phyloP scores from a whole-genome alignment of 208 protist genomes.

The Wallacemonas rigidus region DNA sequence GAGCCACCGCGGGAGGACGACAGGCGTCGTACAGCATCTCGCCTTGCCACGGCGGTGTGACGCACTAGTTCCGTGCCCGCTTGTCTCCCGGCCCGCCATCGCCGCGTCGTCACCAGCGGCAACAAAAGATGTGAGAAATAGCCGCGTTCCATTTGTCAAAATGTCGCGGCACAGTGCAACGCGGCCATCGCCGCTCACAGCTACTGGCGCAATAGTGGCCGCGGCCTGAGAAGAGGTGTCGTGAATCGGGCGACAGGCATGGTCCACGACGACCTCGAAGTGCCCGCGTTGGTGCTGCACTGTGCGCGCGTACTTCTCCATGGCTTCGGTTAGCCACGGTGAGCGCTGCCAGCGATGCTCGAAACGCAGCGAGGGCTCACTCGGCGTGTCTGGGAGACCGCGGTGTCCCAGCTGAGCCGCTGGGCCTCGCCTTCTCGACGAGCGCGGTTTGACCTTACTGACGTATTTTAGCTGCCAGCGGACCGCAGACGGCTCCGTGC shows the following conservation, averaged over 20 bases:
- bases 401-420: no score
- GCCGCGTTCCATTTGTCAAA: neutral
- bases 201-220: neutral
- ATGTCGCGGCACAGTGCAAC: slow-evolving; percentile 4
- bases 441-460: no score
- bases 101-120: neutral
- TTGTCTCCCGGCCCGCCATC: no score
- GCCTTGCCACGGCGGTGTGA: no score
- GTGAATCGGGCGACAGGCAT: no score
- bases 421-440: no score
- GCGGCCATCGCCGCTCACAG: neutral
- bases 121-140: neutral
- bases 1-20: no score
- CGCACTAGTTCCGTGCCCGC: no score
- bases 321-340: slow-evolving; percentile 10
- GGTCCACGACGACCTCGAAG: neutral
- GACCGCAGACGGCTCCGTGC: neutral
- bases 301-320: neutral
- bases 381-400: neutral
- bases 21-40: no score
- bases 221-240: neutral
- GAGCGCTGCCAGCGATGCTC: neutral
- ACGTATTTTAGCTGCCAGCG: no score
- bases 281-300: neutral
- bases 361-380: neutral